Conservation (phyloP, 1,284 basidiomycete species). For the Inonotus hispidus region DNA sequence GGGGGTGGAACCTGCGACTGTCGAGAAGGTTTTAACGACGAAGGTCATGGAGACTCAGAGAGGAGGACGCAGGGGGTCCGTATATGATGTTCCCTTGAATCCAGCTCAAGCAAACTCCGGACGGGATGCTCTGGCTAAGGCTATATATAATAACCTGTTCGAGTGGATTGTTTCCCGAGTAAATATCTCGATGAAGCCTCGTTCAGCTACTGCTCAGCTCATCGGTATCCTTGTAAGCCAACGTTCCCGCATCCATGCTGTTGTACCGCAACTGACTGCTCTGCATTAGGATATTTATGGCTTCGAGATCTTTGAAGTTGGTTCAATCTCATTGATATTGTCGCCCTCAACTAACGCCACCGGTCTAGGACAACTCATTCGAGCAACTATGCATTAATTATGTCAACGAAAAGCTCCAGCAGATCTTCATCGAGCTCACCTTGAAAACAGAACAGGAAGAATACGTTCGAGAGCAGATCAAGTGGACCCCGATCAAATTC, state of each 20-base stretch:
- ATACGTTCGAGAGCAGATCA: constrained; percentile 97
- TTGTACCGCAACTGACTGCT: background rate
- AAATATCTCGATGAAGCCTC: constrained; percentile 94
- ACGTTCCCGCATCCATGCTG: background rate
- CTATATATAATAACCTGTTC: constrained; percentile 98
- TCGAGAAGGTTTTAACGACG: constrained; percentile 84
- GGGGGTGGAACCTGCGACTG: constrained; percentile 74
- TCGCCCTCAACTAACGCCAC: background rate
- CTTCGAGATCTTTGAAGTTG: constrained; percentile 94
- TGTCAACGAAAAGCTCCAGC: constrained; percentile 98
- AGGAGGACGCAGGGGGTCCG: constrained; percentile 87
- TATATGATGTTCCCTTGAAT: constrained; percentile 97
- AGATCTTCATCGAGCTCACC: constrained; percentile 99
- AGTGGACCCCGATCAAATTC: constrained; percentile 99
- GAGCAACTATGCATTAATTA: constrained; percentile 99
- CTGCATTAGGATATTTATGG: constrained; percentile 84
- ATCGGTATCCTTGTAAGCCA: constrained; percentile 84
- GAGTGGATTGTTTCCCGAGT: constrained; percentile 99
- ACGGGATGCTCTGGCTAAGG: constrained; percentile 91
- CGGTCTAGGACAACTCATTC: constrained; percentile 86
- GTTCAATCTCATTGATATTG: constrained; percentile 10
- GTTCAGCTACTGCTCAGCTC: constrained; percentile 70
- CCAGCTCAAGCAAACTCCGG: constrained; percentile 86
- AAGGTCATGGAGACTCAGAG: constrained; percentile 91
- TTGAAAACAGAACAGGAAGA: constrained; percentile 99